Evolutionary conservation across 257 asterid genomes (phyloP).

Genomic region (Thymus quinquecostatus): DNA sequence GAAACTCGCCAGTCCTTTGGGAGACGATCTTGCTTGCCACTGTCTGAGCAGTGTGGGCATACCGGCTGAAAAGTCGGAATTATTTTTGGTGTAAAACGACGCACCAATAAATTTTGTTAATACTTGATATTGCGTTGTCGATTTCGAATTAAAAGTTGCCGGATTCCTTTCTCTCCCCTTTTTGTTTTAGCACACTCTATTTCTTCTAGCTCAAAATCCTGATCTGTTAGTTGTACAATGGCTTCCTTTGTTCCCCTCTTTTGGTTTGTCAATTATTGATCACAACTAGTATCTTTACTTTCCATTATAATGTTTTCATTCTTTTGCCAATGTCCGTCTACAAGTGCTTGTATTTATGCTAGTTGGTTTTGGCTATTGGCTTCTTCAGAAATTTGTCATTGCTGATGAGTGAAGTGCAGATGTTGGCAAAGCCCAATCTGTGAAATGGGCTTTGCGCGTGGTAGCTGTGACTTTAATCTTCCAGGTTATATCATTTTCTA

Average conservation of each 20-base stretch:
- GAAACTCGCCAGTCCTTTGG: too few species aligned
- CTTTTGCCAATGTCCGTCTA: conserved; percentile 21
- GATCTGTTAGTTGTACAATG: not conserved
- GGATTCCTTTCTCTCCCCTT: not conserved
- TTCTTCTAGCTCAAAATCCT: not conserved
- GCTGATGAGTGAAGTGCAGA: conserved; percentile 85
- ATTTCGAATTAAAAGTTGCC: not conserved
- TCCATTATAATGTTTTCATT: not conserved
- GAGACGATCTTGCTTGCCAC: too few species aligned
- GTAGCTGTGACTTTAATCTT: conserved; percentile 71
- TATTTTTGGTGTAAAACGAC: too few species aligned
- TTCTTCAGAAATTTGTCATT: conserved; percentile 81
- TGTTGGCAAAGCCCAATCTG: conserved; percentile 79
- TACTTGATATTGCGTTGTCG: not conserved
- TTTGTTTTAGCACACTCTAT: not conserved
- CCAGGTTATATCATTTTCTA: conserved; percentile 56
- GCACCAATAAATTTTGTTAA: too few species aligned
- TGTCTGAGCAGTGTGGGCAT: too few species aligned
- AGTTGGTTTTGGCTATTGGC: conserved; percentile 89
- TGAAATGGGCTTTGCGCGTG: conserved; percentile 85
- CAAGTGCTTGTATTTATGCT: conserved; percentile 76
- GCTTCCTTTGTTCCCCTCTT: not conserved
- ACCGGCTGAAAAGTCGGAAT: too few species aligned
- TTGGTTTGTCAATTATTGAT: conserved; percentile 10
- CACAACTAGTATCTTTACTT: not conserved